A percentile compares a stretch with the other conserved stretches of the same genome.
phyloP scores from a whole-genome alignment of 169 alveolate genomes.

The Toxoplasma gondii region DNA sequence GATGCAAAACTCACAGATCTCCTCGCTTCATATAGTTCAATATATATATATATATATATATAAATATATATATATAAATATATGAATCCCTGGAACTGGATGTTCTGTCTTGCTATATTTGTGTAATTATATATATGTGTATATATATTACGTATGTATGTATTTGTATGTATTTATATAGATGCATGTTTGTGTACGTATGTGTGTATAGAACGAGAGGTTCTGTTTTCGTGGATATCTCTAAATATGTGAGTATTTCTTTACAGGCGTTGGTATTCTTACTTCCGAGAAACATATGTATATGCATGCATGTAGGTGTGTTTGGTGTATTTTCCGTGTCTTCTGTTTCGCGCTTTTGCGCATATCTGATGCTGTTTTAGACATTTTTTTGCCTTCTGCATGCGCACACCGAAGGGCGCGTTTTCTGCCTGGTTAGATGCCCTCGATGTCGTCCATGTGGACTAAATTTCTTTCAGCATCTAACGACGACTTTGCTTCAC shows the following conservation, averaged over 20 bases:
- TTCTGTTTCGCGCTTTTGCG: too few species aligned
- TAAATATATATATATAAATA: too few species aligned
- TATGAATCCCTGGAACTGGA: too few species aligned
- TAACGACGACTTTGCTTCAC: not conserved
- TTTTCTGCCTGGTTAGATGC: not conserved
- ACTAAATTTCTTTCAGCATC: not conserved
- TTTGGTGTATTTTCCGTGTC: too few species aligned
- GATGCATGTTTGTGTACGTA: not conserved
- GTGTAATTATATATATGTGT: too few species aligned
- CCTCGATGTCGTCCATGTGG: not conserved
- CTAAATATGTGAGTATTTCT: not conserved
- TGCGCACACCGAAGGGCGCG: not conserved
- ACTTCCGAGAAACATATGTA: too few species aligned
- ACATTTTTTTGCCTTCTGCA: not conserved
- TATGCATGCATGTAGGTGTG: too few species aligned
- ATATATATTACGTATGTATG: too few species aligned
- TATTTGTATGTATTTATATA: not conserved
- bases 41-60: not conserved
- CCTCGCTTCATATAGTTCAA: too few species aligned
- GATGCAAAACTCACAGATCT: not conserved
- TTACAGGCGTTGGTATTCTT: not conserved
- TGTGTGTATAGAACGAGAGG: not conserved
- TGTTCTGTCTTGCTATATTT: too few species aligned
- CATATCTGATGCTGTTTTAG: too few species aligned
- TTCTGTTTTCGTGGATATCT: too few species aligned